Evolutionary conservation across 2,329 filamentous ascomycete genomes (phyloP).

Genomic region (Fusarium palustre): DNA sequence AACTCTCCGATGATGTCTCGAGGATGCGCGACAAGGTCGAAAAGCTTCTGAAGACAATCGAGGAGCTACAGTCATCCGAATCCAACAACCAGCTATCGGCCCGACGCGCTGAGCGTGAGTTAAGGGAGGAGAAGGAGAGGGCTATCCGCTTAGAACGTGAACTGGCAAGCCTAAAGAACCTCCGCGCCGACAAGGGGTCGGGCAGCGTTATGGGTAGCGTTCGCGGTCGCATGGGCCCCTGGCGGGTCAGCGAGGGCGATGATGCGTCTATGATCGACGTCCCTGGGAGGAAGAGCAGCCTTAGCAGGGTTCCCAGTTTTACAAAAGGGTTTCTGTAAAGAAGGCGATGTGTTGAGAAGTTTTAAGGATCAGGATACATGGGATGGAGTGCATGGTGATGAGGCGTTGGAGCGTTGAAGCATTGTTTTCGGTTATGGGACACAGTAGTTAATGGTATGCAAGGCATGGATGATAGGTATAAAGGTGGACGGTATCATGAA

Average conservation of each 20-base stretch:
- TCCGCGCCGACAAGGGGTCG: conserved; percentile 72
- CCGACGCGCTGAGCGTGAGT: conserved; percentile 87
- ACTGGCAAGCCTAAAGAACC: conserved; percentile 84
- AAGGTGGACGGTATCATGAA: conserved; percentile 26
- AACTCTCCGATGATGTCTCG: conserved; percentile 84
- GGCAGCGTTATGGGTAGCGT: conserved; percentile 61
- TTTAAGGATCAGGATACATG: conserved; percentile 25
- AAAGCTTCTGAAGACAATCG: conserved; percentile 88
- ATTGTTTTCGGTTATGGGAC: conserved; percentile 38
- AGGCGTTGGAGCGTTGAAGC: conserved; percentile 45
- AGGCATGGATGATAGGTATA: conserved; percentile 20
- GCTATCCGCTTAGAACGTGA: conserved; percentile 85
- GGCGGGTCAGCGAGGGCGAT: conserved; percentile 56
- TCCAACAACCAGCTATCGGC: conserved; percentile 83
- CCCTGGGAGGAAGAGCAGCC: conserved; percentile 74
- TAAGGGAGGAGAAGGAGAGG: conserved; percentile 89
- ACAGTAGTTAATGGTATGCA: conserved; percentile 27
- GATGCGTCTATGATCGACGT: conserved; percentile 61
- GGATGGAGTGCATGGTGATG: conserved; percentile 28
- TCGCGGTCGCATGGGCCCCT: conserved; percentile 52
- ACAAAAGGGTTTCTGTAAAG: conserved; percentile 81
- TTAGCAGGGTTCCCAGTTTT: conserved; percentile 73
- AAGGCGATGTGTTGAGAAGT: not conserved
- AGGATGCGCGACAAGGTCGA: conserved; percentile 92
- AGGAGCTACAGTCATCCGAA: conserved; percentile 91